Percentiles rank a stretch among this genome's conserved stretches.
Evolutionary conservation across 2,329 filamentous ascomycete genomes (phyloP).

Genomic region (Alternaria viburni): DNA sequence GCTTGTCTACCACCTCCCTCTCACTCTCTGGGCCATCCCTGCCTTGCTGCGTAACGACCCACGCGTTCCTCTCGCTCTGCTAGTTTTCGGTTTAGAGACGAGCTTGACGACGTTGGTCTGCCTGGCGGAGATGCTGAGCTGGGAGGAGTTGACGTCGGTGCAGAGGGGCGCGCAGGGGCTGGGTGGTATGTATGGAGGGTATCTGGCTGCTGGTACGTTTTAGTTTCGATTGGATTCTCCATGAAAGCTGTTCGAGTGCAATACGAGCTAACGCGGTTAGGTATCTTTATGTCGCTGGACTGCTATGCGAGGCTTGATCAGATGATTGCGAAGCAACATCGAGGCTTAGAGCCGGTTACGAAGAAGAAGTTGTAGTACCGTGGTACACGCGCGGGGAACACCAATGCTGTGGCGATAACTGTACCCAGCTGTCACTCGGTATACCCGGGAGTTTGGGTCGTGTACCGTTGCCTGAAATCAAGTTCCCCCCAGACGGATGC

Average conservation of each 20-base stretch:
- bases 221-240: neutral
- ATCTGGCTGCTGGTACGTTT: slow-evolving; percentile 40
- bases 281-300: slow-evolving; percentile 46
- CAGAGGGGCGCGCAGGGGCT: slow-evolving; percentile 39
- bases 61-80: slow-evolving; percentile 64
- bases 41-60: slow-evolving; percentile 63
- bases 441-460: neutral
- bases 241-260: neutral
- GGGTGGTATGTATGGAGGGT: slow-evolving; percentile 49
- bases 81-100: slow-evolving; percentile 66
- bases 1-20: slow-evolving; percentile 64
- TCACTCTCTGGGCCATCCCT: slow-evolving; percentile 66
- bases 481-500: neutral
- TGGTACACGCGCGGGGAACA: neutral
- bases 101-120: slow-evolving; percentile 68
- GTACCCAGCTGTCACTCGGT: neutral
- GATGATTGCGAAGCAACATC: slow-evolving; percentile 30
- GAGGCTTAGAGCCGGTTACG: slow-evolving; percentile 31
- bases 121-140: slow-evolving; percentile 65
- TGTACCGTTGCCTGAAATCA: neutral
- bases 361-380: slow-evolving; percentile 37
- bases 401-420: neutral
- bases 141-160: slow-evolving; percentile 45
- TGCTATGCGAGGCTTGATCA: slow-evolving; percentile 42
- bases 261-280: slow-evolving; percentile 13